phyloP scores from a whole-genome alignment of 345 rosid species.

The Schrenkiella parvula region DNA sequence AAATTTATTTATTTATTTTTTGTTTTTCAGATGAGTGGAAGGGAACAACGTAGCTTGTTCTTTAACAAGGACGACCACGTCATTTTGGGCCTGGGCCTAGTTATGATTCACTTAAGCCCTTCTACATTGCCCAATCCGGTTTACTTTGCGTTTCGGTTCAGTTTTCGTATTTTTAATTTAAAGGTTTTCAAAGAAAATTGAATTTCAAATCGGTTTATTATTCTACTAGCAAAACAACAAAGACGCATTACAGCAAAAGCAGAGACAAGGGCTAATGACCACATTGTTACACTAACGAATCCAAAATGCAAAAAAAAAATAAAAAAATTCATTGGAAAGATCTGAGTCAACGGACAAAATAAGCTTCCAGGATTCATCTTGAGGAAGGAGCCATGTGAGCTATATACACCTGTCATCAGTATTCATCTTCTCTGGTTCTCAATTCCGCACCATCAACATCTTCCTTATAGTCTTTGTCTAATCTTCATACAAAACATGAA shows the following conservation, averaged over 20 bases:
- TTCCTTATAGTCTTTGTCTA: neutral
- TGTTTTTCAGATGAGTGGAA: conserved; percentile 32
- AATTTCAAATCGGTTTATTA: neutral
- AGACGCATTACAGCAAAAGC: neutral
- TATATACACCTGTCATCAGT: neutral
- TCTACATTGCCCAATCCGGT: neutral
- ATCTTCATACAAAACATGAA: conserved; percentile 5
- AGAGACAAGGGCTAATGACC: neutral
- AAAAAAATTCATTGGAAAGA: neutral
- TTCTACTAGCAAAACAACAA: neutral
- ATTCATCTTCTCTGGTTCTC: neutral
- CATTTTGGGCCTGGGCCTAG: neutral
- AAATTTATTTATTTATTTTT: neutral
- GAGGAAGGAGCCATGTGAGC: neutral
- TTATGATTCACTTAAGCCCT: neutral
- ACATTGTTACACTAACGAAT: neutral
- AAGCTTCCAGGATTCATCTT: neutral
- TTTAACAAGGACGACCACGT: conserved; percentile 19
- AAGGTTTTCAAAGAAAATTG: neutral
- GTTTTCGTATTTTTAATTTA: neutral
- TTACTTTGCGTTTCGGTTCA: neutral
- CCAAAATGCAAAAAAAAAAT: neutral
- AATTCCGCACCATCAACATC: neutral
- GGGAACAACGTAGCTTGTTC: conserved; percentile 24
- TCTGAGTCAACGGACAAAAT: neutral